Conservation (phyloP, 2,329 filamentous ascomycete genomes). For the Chaetomiaceae sp. region DNA sequence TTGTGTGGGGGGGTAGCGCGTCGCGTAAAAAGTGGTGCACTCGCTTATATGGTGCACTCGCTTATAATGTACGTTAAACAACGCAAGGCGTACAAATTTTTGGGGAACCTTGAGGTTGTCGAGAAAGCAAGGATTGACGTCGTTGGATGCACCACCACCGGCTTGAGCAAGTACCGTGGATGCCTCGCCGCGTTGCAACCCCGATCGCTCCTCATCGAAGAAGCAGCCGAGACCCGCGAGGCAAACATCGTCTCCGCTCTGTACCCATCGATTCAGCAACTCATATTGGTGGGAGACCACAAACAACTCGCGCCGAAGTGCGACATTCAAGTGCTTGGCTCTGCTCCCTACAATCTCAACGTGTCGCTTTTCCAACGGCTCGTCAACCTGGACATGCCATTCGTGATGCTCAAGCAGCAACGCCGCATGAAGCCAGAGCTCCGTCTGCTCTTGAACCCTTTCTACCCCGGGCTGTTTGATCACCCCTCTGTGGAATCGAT, state of each 20-base stretch:
- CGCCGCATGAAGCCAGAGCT: conserved; percentile 51
- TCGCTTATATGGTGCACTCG: too few species aligned
- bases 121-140: conserved; percentile 40
- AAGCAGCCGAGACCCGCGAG: conserved; percentile 73
- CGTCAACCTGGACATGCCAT: conserved; percentile 60
- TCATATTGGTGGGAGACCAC: conserved; percentile 68
- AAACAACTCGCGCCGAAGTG: conserved; percentile 71
- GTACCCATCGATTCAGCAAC: conserved; percentile 47
- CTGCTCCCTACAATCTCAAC: conserved; percentile 60
- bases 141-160: conserved; percentile 69
- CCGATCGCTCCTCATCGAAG: conserved; percentile 67
- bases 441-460: conserved; percentile 41
- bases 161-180: conserved; percentile 72
- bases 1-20: too few species aligned
- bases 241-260: conserved; percentile 51
- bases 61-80: too few species aligned
- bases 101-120: conserved; percentile 48
- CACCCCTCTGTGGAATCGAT: conserved; percentile 36
- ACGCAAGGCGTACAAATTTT: conserved; percentile 53
- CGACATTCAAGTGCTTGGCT: conserved; percentile 54
- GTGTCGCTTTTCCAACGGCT: conserved; percentile 77
- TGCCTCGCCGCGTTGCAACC: conserved; percentile 63
- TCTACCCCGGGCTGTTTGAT: conserved; percentile 43
- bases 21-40: too few species aligned
- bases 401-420: conserved; percentile 61